Evolutionary conservation across 2,329 filamentous ascomycete genomes (phyloP), one percentile per base, ranked within the genome.

Genomic region (Nakataea oryzae): DNA sequence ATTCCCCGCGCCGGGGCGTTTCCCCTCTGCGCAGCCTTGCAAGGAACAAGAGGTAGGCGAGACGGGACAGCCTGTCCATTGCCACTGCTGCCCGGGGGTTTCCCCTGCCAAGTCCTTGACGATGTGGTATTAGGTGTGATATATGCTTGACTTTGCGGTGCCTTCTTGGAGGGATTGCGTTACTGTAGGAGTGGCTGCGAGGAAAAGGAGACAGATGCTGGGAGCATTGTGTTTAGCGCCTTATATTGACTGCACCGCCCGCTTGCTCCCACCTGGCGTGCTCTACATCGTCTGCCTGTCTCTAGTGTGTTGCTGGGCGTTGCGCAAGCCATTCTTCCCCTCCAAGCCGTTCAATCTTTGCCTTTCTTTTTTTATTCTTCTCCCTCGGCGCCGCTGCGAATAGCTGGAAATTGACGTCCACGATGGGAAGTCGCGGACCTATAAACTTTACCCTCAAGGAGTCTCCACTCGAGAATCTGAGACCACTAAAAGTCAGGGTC

Each of bases 401-500:
- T 21, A 9, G 41, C 41, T 21, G 11, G 9, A n/a, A 1, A 17
- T n/a, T 9, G 7, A 50, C 41, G 11, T n/a, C 41, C 41, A 50
- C 3, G 11, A 50, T 50, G 41, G 41, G 41, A 8, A 50, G 41
- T 17, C 41, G 11, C 17, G 21, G 21, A 6, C 41, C 41, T 9
- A 3, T 3, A 17, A 2, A 27, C 9, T 68, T 65, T 28, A 64
- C 59, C 0, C 27, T 73, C 59, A 73, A 72, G 62, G 64, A 71
- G 13, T 65, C 62, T n/a, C 64, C 68, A 3, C 64, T 74, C 1
- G 72, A 74, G 63, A 74, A 74, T 55, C 58, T 69, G 12, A 65
- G 72, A n/a, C 70, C 68, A 14, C 62, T 74, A 30, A 71, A 68
- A 62, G 71, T 73, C 24, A 66, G 73, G 27, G 72, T 74, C 34